phyloP scores from a whole-genome alignment of 2,329 filamentous ascomycete genomes.

The Pseudogymnoascus sp. region DNA sequence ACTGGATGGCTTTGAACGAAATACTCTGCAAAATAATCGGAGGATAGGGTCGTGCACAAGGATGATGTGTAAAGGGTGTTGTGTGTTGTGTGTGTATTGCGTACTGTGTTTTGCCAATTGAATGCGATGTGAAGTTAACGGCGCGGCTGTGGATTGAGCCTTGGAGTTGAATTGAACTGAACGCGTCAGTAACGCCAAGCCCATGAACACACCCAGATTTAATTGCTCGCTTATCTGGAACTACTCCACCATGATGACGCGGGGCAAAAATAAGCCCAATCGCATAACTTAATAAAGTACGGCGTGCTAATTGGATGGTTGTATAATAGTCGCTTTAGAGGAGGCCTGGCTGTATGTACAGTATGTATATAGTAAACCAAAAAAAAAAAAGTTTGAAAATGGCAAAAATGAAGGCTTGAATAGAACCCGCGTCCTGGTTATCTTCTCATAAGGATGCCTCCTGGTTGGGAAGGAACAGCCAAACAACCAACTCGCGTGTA shows the following conservation, averaged over 20 bases:
- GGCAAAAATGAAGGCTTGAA: too few species aligned
- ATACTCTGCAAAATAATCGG: background rate
- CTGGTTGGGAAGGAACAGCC: too few species aligned
- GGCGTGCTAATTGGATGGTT: too few species aligned
- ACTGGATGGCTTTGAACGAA: background rate
- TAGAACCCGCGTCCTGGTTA: too few species aligned
- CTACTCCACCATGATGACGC: constrained; percentile 25
- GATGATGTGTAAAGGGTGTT: background rate
- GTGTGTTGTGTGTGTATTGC: background rate
- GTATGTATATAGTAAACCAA: constrained; percentile 1
- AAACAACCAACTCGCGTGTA: too few species aligned
- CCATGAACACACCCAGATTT: constrained; percentile 21
- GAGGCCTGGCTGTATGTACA: background rate
- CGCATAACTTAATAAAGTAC: too few species aligned
- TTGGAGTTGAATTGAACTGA: background rate
- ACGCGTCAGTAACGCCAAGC: constrained; percentile 18
- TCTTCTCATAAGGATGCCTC: too few species aligned
- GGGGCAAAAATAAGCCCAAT: constrained; percentile 17
- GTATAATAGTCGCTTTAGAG: too few species aligned
- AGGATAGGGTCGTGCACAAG: background rate
- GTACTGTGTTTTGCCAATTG: background rate
- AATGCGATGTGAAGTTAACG: background rate
- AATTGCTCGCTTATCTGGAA: constrained; percentile 16
- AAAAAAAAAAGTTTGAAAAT: background rate
- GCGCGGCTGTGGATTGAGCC: background rate